Conservation (phyloP, 2,329 filamentous ascomycete genomes). For the Emergomyces pasteurianus region DNA sequence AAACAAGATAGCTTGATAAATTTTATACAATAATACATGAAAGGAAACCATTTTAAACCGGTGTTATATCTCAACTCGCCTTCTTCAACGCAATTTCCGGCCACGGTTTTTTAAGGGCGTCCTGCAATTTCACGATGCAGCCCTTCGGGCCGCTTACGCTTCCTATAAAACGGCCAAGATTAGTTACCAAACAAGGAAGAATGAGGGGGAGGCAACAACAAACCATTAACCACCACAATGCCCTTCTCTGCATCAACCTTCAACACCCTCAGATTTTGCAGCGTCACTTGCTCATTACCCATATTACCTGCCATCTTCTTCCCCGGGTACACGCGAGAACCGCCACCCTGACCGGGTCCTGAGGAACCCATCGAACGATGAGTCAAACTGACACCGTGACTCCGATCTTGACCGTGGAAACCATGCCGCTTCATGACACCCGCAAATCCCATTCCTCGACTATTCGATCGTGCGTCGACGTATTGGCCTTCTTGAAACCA, state of each 20-base stretch:
- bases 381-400: constrained; percentile 89
- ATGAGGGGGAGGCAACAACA: constrained; percentile 12
- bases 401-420: constrained; percentile 76
- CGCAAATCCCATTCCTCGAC: constrained; percentile 82
- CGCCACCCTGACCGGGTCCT: constrained; percentile 80
- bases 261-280: constrained; percentile 83
- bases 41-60: constrained; percentile 7
- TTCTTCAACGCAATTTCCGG: constrained; percentile 45
- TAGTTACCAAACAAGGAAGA: neutral
- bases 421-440: constrained; percentile 97
- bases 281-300: constrained; percentile 77
- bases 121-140: constrained; percentile 70
- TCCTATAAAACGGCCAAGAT: constrained; percentile 27
- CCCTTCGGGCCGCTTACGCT: constrained; percentile 81
- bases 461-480: constrained; percentile 70
- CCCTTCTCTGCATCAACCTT: constrained; percentile 80
- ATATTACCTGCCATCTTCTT: constrained; percentile 98
- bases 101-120: constrained; percentile 81
- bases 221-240: constrained; percentile 76
- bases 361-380: constrained; percentile 86
- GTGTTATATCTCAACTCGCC: neutral
- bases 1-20: constrained; percentile 13
- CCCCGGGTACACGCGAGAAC: constrained; percentile 82
- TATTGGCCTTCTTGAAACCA: constrained; percentile 89
- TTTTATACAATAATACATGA: constrained; percentile 30